These are phyloP conservation scores for Tephrocybe sp. DNA, from an alignment of 768 basidiomycete species.

Conservation along the genomic window DNA sequence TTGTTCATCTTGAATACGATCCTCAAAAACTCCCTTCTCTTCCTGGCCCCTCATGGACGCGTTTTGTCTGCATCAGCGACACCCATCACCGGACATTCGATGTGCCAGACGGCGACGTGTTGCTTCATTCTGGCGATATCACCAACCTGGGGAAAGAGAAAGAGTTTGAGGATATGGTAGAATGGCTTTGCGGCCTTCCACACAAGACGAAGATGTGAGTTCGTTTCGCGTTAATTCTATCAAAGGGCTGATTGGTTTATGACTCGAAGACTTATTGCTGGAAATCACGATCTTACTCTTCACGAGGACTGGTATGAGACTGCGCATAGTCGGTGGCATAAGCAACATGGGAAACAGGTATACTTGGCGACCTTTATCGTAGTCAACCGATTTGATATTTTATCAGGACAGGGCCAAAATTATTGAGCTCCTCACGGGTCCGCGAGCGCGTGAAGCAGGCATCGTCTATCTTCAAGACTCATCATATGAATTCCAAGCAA, in stretches of 20 bases:
- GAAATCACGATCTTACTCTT: slow-evolving; percentile 63
- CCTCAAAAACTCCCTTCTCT: slow-evolving; percentile 24
- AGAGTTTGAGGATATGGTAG: slow-evolving; percentile 48
- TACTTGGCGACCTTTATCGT: not conserved
- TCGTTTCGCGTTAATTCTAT: not conserved
- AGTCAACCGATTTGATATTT: not conserved
- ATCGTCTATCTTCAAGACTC: slow-evolving; percentile 4
- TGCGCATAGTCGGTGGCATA: slow-evolving; percentile 27
- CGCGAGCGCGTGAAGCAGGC: not conserved
- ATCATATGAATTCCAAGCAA: not conserved
- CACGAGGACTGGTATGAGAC: slow-evolving; percentile 39
- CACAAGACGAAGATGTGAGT: slow-evolving; percentile 60
- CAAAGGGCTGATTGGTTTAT: not conserved
- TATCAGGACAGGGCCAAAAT: not conserved
- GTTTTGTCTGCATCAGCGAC: slow-evolving; percentile 61
- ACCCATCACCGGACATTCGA: slow-evolving; percentile 44
- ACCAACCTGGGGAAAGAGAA: slow-evolving; percentile 45
- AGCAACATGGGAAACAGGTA: slow-evolving; percentile 27
- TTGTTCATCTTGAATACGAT: slow-evolving; percentile 39
- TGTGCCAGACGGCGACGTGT: slow-evolving; percentile 62
- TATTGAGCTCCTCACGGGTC: not conserved
- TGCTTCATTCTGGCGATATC: slow-evolving; percentile 64
- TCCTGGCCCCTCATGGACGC: slow-evolving; percentile 44
- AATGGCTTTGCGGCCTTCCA: slow-evolving; percentile 55
- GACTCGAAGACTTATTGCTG: slow-evolving; percentile 47